A percentile compares a stretch with the other conserved stretches of the same genome.
Conservation (phyloP, 1,284 basidiomycete species). For the Cutaneotrichosporon mucoides region DNA sequence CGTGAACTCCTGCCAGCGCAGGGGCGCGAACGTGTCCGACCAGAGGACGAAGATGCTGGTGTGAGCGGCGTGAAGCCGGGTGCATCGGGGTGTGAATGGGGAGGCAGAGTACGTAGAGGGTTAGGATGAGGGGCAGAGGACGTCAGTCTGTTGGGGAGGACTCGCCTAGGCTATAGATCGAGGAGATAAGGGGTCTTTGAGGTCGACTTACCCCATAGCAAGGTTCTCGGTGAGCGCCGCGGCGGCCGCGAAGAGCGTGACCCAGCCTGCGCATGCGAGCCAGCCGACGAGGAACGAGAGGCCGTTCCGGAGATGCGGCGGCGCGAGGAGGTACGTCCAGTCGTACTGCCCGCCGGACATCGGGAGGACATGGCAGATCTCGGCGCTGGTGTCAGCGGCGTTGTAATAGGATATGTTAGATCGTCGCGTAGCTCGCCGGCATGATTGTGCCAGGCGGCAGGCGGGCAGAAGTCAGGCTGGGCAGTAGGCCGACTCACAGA, state of each 20-base stretch:
- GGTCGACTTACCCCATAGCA: constrained; percentile 24
- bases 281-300: constrained; percentile 7
- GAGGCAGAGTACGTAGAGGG: too few species aligned
- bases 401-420: too few species aligned
- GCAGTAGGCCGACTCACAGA: constrained; percentile 18
- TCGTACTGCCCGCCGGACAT: constrained; percentile 44
- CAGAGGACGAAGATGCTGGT: constrained; percentile 36
- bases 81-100: too few species aligned
- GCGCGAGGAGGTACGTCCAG: constrained; percentile 27
- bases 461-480: too few species aligned
- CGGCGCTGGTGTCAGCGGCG: not conserved
- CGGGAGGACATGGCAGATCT: constrained; percentile 18
- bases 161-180: too few species aligned
- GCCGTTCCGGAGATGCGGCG: not conserved
- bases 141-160: too few species aligned
- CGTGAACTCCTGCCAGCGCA: constrained; percentile 8
- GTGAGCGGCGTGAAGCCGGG: not conserved
- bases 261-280: constrained; percentile 37
- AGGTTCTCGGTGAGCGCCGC: constrained; percentile 11
- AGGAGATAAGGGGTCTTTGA: not conserved
- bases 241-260: constrained; percentile 41
- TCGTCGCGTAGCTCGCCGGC: too few species aligned
- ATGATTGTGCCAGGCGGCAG: too few species aligned
- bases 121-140: too few species aligned
- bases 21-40: not conserved